These are phyloP conservation scores for Mycosphaerella sp. DNA, from an alignment of 2,329 filamentous ascomycete species.

Conservation along the genomic window DNA sequence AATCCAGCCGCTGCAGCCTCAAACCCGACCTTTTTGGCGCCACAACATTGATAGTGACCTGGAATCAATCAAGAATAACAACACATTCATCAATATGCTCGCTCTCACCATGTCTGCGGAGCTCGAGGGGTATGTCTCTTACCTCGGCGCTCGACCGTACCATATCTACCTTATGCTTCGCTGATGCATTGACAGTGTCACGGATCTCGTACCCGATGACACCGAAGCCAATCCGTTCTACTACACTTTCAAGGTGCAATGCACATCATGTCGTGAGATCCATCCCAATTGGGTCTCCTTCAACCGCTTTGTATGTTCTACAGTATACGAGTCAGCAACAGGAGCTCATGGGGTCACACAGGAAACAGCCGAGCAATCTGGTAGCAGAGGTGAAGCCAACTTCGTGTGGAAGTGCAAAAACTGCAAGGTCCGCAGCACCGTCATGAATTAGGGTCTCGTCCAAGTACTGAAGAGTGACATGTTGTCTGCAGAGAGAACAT, in stretches of 20 bases:
- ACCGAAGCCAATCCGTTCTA: constrained; percentile 77
- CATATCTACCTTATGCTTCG: background rate
- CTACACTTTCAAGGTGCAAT: constrained; percentile 98
- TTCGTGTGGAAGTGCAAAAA: constrained; percentile 99
- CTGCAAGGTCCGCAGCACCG: constrained; percentile 63
- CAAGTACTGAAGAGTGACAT: background rate
- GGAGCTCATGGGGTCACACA: constrained; percentile 35
- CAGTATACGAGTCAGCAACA: no score
- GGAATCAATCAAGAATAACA: background rate
- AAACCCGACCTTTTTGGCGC: background rate
- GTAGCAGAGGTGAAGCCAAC: constrained; percentile 91
- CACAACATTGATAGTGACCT: constrained; percentile 6
- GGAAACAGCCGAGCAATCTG: constrained; percentile 86
- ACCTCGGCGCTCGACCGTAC: no score
- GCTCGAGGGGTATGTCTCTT: constrained; percentile 52
- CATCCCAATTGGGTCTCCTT: constrained; percentile 83
- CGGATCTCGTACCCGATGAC: constrained; percentile 78
- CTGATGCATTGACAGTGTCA: constrained; percentile 58
- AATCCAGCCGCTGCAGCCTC: background rate
- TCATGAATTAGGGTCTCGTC: background rate
- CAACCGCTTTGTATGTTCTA: constrained; percentile 69
- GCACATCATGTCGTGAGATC: constrained; percentile 89
- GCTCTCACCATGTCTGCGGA: constrained; percentile 62
- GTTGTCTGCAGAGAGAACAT: constrained; percentile 60
- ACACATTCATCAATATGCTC: constrained; percentile 49